These are phyloP conservation scores for Prinsepia uniflora DNA, from an alignment of 306 rosid species.

Conservation along the genomic window DNA sequence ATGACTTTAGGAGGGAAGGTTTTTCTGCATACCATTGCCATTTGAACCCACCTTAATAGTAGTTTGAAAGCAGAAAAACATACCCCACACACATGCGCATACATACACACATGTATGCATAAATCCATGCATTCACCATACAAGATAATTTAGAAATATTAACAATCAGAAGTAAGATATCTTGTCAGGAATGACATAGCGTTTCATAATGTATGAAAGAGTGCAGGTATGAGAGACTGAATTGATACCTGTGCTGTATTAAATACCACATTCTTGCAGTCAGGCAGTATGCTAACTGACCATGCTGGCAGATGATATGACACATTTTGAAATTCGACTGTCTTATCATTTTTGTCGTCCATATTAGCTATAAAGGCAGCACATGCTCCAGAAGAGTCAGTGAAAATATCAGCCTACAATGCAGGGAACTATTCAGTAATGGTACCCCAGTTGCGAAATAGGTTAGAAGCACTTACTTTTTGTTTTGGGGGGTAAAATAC, in stretches of 20 bases:
- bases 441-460: not conserved
- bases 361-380: slow-evolving; percentile 74
- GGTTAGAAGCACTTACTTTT: not conserved
- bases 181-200: not conserved
- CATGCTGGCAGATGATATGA: slow-evolving; percentile 94
- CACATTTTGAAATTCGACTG: slow-evolving; percentile 56
- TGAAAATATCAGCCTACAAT: slow-evolving; percentile 76
- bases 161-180: not conserved
- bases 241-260: slow-evolving; percentile 79
- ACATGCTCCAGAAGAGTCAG: slow-evolving; percentile 78
- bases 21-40: too few relatives aligned
- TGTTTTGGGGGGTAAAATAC: not conserved
- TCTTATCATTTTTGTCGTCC: slow-evolving; percentile 78
- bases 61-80: not conserved
- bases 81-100: too few relatives aligned
- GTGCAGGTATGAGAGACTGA: slow-evolving; percentile 20
- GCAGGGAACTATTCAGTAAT: slow-evolving; percentile 22
- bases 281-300: slow-evolving; percentile 97
- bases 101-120: not conserved
- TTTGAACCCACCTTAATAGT: not conserved
- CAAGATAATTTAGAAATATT: not conserved
- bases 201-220: not conserved
- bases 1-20: too few relatives aligned
- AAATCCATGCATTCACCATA: not conserved
- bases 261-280: slow-evolving; percentile 80